Evolutionary conservation across 2,329 filamentous ascomycete genomes (phyloP).

Genomic region (Madurella fahalii): DNA sequence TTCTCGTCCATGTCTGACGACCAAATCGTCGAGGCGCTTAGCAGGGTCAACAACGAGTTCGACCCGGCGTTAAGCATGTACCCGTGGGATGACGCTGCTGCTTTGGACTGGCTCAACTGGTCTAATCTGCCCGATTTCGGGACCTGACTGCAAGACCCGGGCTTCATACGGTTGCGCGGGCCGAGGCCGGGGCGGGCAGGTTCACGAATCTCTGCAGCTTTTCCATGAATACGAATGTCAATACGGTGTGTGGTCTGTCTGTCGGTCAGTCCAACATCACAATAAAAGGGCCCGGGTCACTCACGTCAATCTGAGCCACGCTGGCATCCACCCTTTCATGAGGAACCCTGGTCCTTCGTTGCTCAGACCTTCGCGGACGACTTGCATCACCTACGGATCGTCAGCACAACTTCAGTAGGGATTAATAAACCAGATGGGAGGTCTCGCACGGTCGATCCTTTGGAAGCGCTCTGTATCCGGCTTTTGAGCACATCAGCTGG

Average conservation of each 20-base stretch:
- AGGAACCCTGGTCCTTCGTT: constrained; percentile 20
- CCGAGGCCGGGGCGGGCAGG: constrained; percentile 4
- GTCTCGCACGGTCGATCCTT: constrained; percentile 15
- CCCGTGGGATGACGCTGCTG: constrained; percentile 56
- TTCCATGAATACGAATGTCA: constrained; percentile 26
- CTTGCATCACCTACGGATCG: constrained; percentile 19
- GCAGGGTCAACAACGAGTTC: constrained; percentile 57
- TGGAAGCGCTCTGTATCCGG: constrained; percentile 21
- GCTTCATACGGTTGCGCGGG: constrained; percentile 10
- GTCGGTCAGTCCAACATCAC: neutral
- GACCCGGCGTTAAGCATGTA: constrained; percentile 52
- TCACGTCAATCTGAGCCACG: constrained; percentile 18
- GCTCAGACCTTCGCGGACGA: constrained; percentile 16
- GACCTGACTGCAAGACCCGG: constrained; percentile 21
- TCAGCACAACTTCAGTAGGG: neutral
- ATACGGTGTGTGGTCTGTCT: constrained; percentile 20
- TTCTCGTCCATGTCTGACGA: constrained; percentile 68
- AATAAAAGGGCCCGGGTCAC: neutral
- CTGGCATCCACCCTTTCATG: constrained; percentile 24
- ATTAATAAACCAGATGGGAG: neutral
- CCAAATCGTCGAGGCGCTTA: constrained; percentile 63
- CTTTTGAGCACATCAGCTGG: constrained; percentile 22
- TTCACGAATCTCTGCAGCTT: constrained; percentile 21
- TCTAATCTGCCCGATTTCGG: constrained; percentile 41
- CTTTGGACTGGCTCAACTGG: constrained; percentile 55